Evolutionary conservation across 768 basidiomycete genomes (phyloP), one percentile per base, ranked within the genome.

Genomic region (Russula dissimulans): DNA sequence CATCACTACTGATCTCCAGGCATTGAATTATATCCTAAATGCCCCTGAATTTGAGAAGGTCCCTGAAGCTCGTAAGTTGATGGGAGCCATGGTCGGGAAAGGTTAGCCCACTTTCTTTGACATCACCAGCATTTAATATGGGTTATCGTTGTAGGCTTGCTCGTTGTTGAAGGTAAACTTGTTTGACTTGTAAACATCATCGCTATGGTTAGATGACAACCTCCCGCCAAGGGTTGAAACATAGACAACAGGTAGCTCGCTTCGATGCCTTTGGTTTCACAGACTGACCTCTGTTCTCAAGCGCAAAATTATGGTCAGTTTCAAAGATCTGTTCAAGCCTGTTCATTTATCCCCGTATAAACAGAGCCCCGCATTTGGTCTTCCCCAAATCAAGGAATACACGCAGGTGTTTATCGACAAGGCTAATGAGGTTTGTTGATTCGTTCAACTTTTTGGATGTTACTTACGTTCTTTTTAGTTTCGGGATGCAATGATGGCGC

Each of bases 311-410:
- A 55, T 60, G 52, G 62, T 60, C 41, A 45, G 47, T 63, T n/a
- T 18, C 9, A 14, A 9, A 51, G 36, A 26, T n/a, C 14, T 18
- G 3, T 41, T 22, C 12, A 10, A 0, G 10, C 32, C 10, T 10
- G 8, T 15, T 43, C 39, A 18, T 43, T 55, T 17, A 63, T 26
- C 18, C 26, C 44, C 52, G n/a, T n/a, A 5, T 11, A 14, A 39
- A 39, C 14, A 63, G 62, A 41, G 43, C 11, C 62, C 62, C n/a
- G 62, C 62, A 15, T 63, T 63, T 42, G 62, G 62, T 44, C 59
- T 36, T 8, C 42, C 62, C 5, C 53, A 52, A 34, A 46, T 59
- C 26, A 59, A 38, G n/a, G 58, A 12, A 32, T 60, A 51, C 41
- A 51, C 57, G 14, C 48, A n/a, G 12, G 5, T 59, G 41, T 59